Base-by-base conservation (phyloP, 768 basidiomycete species). In the Kwoniella mangroviensis region DNA sequence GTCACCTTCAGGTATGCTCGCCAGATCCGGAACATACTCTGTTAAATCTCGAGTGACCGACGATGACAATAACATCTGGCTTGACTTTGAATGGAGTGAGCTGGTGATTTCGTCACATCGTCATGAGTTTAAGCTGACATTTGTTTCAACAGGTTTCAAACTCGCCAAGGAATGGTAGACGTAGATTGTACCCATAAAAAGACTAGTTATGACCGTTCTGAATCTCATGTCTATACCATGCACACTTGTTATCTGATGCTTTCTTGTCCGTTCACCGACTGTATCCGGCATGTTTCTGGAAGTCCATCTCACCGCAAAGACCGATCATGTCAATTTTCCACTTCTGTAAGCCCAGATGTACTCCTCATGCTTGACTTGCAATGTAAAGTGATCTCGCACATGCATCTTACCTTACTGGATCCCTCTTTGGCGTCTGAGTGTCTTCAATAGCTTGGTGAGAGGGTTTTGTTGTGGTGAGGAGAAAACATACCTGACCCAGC, bases 121-220 rank as follows among this genome's bases (percentile, higher is more conserved):
- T 17, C 1, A 13, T 12, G 6, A 34, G 52, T 28, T 5, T 7
- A 17, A 41, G 51, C 40, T 68, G 19, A 41, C 62, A 13, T 24
- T 26, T 45, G 12, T 26, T 6, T n/a, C 1, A 42, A 2, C 58
- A 82, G 81, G 75, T 26, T 97, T 98, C 87, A 96, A 93, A 83
- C 87, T 98, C 69, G 89, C 86, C 54, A 96, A 96, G 85, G 93
- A 95, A 75, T 98, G 95, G 95, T 91, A 86, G 71, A 60, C 22
- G 58, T 12, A 21, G 19, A 17, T 28, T n/a, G 17, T 2, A 43
- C 4, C 17, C 41, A 12, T 4, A 54, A 5, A 11, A 26, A 54
- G 21, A 19, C 22, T 15, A 26, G 3, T 60, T 21, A 43, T 45
- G 40, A 60, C 58, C 58, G 58, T 26, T n/a, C 41, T 42, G 43